Base-by-base conservation (phyloP, 2,329 filamentous ascomycete genomes). In the Pseudohalonectria lignicola region DNA sequence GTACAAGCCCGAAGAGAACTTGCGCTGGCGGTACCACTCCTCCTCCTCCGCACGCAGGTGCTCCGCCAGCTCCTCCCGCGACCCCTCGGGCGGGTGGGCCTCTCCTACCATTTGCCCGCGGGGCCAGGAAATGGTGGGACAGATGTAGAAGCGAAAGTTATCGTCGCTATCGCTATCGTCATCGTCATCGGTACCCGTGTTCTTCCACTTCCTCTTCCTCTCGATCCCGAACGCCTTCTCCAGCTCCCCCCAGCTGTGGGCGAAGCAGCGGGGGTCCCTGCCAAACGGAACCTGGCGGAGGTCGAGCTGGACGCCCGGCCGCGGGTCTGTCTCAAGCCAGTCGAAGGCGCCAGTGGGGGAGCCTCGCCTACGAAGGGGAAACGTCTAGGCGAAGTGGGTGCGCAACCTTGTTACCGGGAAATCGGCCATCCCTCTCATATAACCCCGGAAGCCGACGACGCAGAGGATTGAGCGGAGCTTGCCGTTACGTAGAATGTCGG, bases 291-390 rank as follows among this genome's bases (percentile, higher is more conserved):
- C 9, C 17, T n/a, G n/a, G n/a, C n/a, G n/a, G n/a, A n/a, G n/a
- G 33, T 45, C 43, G 11, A 41, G 8, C 30, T 45, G 18, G 11
- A 43, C 32, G 12, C 43, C 43, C 7, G 34, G 39, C n/a, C 43
- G 36, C 32, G 43, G 40, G 31, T 43, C 43, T 17, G 39, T n/a
- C 9, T 43, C 21, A n/a, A 45, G 16, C 43, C 43, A 45, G 30
- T 36, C 19, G 20, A 45, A 39, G 16, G 16, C 30, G 28, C 39
- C 39, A 2, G 30, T 28, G n/a, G 29, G 19, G 17, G 13, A 12
- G 17, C 19, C 30, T 18, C 39, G 41, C 9, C 40, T 28, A 18
- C 5, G 9, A 31, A 41, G 31, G 21, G 36, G 43, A 12, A 41
- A 36, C 23, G 36, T 43, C 15, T 41, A 36, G 28, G 41, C 41